Base-by-base conservation (phyloP, 129 eudicot genomes). In the Tagetes patula region DNA sequence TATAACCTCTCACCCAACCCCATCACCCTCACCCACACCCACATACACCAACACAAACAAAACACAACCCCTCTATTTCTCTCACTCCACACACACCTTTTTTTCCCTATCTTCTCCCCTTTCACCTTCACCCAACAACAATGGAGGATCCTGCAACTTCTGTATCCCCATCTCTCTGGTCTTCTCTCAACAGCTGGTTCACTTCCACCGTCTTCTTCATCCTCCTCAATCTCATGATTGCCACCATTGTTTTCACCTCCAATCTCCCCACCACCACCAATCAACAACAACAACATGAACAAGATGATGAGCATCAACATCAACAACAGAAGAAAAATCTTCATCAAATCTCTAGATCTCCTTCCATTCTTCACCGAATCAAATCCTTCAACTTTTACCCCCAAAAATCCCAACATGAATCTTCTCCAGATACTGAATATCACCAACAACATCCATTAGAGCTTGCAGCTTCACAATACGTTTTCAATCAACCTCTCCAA, bases 171-270 rank as follows among this genome's bases (percentile, higher is more conserved):
- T 89, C 95, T 2, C 58, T 87, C 30, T 93, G 98, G 96, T 72
- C 94, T 13, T 82, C 96, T 55, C 73, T 92, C 82, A 85, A 82
- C 82, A 85, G 95, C 73, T 93, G 95, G 95, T 83, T 89, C 76
- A 85, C 96, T 1, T 92, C 98, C 64, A 77, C 98, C n/a, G 96
- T 89, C 66, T 84, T 93, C 77, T 93, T 93, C 79, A 79, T 90
- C 69, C 89, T 93, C 56, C 96, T 93, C 75, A 93, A 93, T 52
- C 73, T 93, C 82, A 84, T 87, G 92, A 88, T 93, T 2, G 98
- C 90, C 67, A 93, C 95, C 82, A 87, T 93, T 78, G 74, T 87
- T 11, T 75, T 87, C 80, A 87, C 90, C 59, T 93, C 98, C 11
- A 75, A 80, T 47, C 73, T 84, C 5, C 48, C 92, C 63, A 84